Evolutionary conservation across 2,329 filamentous ascomycete species (phyloP), one percentile per base, ranked within the genome.

Genomic region (Ophiostoma ulmi): DNA sequence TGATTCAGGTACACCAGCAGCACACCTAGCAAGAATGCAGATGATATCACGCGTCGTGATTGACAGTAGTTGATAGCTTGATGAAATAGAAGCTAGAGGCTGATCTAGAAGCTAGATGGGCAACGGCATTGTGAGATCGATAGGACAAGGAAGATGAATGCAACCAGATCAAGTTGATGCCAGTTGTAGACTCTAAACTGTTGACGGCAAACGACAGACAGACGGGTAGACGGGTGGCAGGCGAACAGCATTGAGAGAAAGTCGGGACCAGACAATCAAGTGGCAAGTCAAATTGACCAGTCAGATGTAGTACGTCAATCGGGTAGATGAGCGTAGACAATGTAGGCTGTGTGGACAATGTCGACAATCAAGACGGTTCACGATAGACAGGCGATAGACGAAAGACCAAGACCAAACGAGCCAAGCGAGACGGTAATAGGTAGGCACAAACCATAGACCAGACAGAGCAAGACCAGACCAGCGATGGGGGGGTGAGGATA

Each of bases 401-500:
- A 39, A n/a, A 48, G 44, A 48, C 44, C 44, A 48, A 48, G 17
- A 48, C 26, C 26, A 26, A 26, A 26, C 26, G 26, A n/a, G 26
- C 44, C 44, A 8, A 11, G 4, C 44, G 17, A 48, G 44, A 48
- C 38, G 44, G 14, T 48, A 17, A 48, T 48, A 48, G 17, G n/a
- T 5, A 48, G 44, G 44, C 44, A 48, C 44, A 48, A 67, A 68
- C n/a, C 31, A n/a, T 10, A 61, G 55, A 61, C 55, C 22, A 61
- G 52, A 5, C 17, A 48, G 44, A n/a, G 14, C 3, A 48, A 48
- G 44, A n/a, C 14, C 52, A 58, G 52, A 58, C n/a, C 52, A 31
- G 35, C 61, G 31, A 65, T 22, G 63, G 48, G 48, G 26, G n/a
- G 22, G 11, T 22, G 65, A 67, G 68, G 68, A 39, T 70, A 68